Conservation (phyloP, 2,329 filamentous ascomycete species). For the Keithomyces neogunnii region DNA sequence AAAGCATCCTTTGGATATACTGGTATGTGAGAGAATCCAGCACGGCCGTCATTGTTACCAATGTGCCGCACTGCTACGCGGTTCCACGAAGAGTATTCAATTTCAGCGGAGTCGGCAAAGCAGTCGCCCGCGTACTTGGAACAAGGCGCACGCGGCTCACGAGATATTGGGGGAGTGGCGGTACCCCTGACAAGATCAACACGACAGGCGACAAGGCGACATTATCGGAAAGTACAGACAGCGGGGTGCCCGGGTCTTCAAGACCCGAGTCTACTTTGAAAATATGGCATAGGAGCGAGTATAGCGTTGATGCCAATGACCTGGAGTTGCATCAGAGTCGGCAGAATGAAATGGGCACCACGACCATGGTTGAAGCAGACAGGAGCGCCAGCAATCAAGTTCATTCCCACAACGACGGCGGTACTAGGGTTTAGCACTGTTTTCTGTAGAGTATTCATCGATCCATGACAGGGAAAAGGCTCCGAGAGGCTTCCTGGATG, state of each 20-base stretch:
- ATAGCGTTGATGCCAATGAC: slow-evolving; percentile 2
- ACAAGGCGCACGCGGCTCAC: not conserved
- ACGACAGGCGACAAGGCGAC: not conserved
- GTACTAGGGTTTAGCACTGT: too few species aligned
- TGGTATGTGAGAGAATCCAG: slow-evolving; percentile 48
- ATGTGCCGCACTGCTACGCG: slow-evolving; percentile 31
- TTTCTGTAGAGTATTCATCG: too few species aligned
- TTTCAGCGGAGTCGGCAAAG: slow-evolving; percentile 2
- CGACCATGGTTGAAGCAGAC: slow-evolving; percentile 2
- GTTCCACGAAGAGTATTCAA: slow-evolving; percentile 4
- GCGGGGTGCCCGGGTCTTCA: not conserved
- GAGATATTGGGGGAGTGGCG: not conserved
- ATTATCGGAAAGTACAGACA: slow-evolving; percentile 3
- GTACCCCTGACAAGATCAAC: not conserved
- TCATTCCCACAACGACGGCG: not conserved
- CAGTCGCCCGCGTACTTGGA: not conserved
- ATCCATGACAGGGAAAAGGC: too few species aligned
- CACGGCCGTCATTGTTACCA: slow-evolving; percentile 43
- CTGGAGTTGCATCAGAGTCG: slow-evolving; percentile 1
- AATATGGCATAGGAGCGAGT: slow-evolving; percentile 6
- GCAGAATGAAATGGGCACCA: slow-evolving; percentile 2
- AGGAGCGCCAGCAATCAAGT: not conserved
- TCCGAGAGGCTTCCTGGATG: too few species aligned
- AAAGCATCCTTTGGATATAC: slow-evolving; percentile 28
- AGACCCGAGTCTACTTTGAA: slow-evolving; percentile 1